phyloP scores from a whole-genome alignment of 2,329 filamentous ascomycete species.

The Fusarium sp. region DNA sequence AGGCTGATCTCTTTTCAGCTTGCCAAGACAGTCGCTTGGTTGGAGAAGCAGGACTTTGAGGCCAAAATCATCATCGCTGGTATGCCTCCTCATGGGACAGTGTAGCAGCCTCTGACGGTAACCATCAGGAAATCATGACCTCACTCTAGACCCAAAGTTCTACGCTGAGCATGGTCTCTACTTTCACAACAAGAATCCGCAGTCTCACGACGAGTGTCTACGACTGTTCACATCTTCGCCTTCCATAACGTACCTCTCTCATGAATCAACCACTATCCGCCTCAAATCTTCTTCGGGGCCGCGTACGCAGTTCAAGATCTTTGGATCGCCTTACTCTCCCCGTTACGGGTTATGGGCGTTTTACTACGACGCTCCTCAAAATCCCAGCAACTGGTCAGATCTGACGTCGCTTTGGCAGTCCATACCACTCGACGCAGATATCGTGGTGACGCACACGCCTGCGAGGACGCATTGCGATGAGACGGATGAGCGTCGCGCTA shows the following conservation, averaged over 20 bases:
- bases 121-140: slow-evolving; percentile 75
- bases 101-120: slow-evolving; percentile 9
- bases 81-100: slow-evolving; percentile 44
- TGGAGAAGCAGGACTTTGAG: slow-evolving; percentile 73
- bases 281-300: slow-evolving; percentile 65
- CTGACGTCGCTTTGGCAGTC: slow-evolving; percentile 63
- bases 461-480: slow-evolving; percentile 68
- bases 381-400: slow-evolving; percentile 23
- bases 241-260: slow-evolving; percentile 71
- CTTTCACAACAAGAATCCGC: slow-evolving; percentile 65
- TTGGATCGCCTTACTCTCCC: slow-evolving; percentile 76
- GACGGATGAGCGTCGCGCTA: slow-evolving; percentile 47
- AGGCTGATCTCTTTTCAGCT: slow-evolving; percentile 50
- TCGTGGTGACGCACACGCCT: slow-evolving; percentile 78
- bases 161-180: slow-evolving; percentile 61
- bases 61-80: slow-evolving; percentile 76
- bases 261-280: slow-evolving; percentile 62
- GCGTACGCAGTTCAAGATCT: slow-evolving; percentile 69
- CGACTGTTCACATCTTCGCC: slow-evolving; percentile 62
- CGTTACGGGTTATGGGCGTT: slow-evolving; percentile 71
- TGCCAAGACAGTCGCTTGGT: slow-evolving; percentile 70
- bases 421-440: slow-evolving; percentile 69
- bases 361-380: slow-evolving; percentile 58
- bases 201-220: slow-evolving; percentile 64
- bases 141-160: slow-evolving; percentile 73